Evolutionary conservation across 352 stramenopile genomes (phyloP).

Genomic region (Phytophthora parvispora): DNA sequence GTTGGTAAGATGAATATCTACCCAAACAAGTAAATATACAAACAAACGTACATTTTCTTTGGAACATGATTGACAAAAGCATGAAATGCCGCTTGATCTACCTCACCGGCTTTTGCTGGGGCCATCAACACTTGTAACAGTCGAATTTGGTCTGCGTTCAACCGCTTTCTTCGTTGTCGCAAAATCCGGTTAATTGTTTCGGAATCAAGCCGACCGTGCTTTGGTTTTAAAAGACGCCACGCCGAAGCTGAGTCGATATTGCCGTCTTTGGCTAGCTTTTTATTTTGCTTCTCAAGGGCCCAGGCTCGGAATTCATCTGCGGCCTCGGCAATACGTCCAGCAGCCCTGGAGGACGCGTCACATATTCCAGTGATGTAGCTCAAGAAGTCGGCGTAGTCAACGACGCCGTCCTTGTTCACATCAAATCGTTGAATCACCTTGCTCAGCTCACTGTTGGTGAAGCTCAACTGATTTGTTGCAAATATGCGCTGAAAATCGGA

Average conservation of each 20-base stretch:
- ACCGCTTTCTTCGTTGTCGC: constrained; percentile 57
- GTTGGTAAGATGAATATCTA: constrained; percentile 1
- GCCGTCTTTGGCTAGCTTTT: constrained; percentile 79
- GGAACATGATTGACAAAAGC: constrained; percentile 86
- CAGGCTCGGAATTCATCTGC: constrained; percentile 76
- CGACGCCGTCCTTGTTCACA: constrained; percentile 76
- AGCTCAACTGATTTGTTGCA: constrained; percentile 72
- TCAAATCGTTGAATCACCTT: constrained; percentile 89
- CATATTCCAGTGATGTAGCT: constrained; percentile 84
- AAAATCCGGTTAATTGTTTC: constrained; percentile 71
- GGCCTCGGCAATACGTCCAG: constrained; percentile 62
- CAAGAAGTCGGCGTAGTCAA: constrained; percentile 86
- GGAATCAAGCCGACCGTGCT: constrained; percentile 61
- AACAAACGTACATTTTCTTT: constrained; percentile 76
- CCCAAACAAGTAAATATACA: not conserved
- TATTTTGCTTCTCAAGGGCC: constrained; percentile 83
- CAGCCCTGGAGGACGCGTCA: constrained; percentile 63
- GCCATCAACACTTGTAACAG: constrained; percentile 75
- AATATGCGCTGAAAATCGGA: constrained; percentile 83
- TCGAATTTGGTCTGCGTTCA: constrained; percentile 64
- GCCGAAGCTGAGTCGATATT: constrained; percentile 81
- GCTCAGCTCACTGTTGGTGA: constrained; percentile 75
- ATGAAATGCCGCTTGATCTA: constrained; percentile 73
- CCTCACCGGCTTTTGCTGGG: constrained; percentile 67
- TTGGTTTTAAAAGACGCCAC: constrained; percentile 78